Evolutionary conservation across 148 eudicot species (phyloP), one percentile per base, ranked within the genome.

Genomic region (Fagopyrum tataricum): DNA sequence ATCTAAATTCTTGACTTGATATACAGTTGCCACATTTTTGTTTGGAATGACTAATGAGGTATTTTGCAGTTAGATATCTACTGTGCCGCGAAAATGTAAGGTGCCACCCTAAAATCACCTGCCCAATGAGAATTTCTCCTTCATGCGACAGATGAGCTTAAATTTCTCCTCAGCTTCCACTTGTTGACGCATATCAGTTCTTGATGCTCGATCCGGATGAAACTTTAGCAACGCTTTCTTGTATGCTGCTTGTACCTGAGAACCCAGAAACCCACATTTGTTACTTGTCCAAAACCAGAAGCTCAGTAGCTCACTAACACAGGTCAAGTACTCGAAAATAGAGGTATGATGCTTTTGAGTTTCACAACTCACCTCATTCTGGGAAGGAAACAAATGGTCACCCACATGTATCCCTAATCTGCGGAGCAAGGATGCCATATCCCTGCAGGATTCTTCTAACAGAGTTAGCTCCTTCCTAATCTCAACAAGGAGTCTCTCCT

Each of bases 151-250:
- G 37, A 95, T 88, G 74, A 95, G 92, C 84, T 95, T 95, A 80
- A 95, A 95, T 67, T 84, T 95, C 79, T 95, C 98, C 83, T 95
- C 98, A 0, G 98, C 90, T 84, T 95, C 98, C 58, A 95, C 97
- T 75, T 88, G 93, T 78, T 82, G 87, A 5, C 90, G 89, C 76
- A 91, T 72, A 73, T 90, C 93, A 41, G 88, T 82, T 78, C 79
- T 73, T 56, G 85, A 77, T 74, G 88, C 81, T 75, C 98, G 86
- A 69, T 95, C 98, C 1, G 98, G 98, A 74, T 95, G 97, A 78
- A 89, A 95, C 51, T 81, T 85, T 42, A 95, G 75, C 75, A 90
- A 80, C 1, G 98, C 98, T 73, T 82, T 74, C 82, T 90, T 95
- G 48, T 85, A 95, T 3, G 98, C 98, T n/a, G 87, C 80, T 70